Evolutionary conservation across 371 early-diverging fungal genomes (phyloP), one percentile per base, ranked within the genome.

Genomic region (Mucor mucedo): DNA sequence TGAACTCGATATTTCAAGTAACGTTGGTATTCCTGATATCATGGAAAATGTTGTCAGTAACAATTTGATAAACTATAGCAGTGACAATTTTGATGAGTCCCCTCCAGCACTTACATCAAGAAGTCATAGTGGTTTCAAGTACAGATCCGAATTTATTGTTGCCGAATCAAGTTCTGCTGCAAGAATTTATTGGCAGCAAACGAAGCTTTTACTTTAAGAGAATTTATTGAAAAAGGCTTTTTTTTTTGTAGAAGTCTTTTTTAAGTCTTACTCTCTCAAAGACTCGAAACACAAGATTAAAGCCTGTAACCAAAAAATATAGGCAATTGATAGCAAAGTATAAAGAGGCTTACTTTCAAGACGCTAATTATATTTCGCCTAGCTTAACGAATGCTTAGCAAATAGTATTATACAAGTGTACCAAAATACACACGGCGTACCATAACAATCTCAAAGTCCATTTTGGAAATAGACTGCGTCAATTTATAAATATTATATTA

Each of bases 401-500:
- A n/a, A 57, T 57, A 32, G 58, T 5, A 16, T 11, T 57, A 2
- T 58, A 58, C 35, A 9, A 47, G 0, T 32, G 58, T 58, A 33
- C 33, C 2, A 45, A 47, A 32, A 58, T 58, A n/a, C 47, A 58
- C 7, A 58, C 58, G 6, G 58, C 58, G 4, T 47, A 58, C 35
- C 9, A n/a, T 16, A 58, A 58, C 16, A 45, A 47, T 14, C 32
- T 41, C 4, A 47, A 21, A 21, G 21, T 1, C 21, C 21, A 21
- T 21, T 21, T 21, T 21, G 21, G 21, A 21, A 1, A 21, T 28
- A 44, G 35, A 28, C 32, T 58, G 3, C 47, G 30, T 7, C 14
- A 2, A 2, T 13, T 58, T 2, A 5, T 47, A 27, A 47, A 16
- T 28, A 47, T 47, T 6, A 3, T 33, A n/a, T 47, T 30, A 6